phyloP scores from a whole-genome alignment of 2,329 filamentous ascomycete genomes.

The Aspergillus pseudonomiae region DNA sequence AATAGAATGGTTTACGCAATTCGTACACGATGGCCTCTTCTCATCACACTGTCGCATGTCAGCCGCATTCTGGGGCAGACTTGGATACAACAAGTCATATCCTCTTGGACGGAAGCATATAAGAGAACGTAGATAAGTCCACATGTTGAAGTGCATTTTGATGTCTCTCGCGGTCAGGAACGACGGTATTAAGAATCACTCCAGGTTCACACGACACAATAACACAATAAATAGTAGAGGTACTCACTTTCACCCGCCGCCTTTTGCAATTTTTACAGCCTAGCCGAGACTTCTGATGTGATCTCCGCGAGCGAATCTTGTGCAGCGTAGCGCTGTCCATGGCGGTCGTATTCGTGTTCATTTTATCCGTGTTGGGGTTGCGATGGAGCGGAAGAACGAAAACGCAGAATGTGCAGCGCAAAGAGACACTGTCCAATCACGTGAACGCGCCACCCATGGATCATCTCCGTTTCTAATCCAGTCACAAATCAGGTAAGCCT shows the following conservation, averaged over 20 bases:
- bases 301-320: slow-evolving; percentile 27
- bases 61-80: slow-evolving; percentile 5
- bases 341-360: background rate
- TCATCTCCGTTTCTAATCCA: background rate
- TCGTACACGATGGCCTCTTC: slow-evolving; percentile 33
- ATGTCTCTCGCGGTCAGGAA: background rate
- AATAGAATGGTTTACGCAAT: slow-evolving; percentile 33
- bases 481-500: background rate
- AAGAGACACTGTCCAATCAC: background rate
- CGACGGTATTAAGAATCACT: background rate
- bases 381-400: background rate
- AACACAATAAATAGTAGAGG: background rate
- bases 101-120: slow-evolving; percentile 3
- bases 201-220: background rate
- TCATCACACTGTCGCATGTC: slow-evolving; percentile 37
- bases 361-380: slow-evolving; percentile 1
- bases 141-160: background rate
- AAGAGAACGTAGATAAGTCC: slow-evolving; percentile 3
- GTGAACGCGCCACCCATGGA: background rate
- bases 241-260: slow-evolving; percentile 38
- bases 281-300: slow-evolving; percentile 37
- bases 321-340: slow-evolving; percentile 12
- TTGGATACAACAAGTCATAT: background rate
- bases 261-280: slow-evolving; percentile 40
- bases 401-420: background rate